phyloP scores from a whole-genome alignment of 257 asterid genomes.

The Solanum chilense region DNA sequence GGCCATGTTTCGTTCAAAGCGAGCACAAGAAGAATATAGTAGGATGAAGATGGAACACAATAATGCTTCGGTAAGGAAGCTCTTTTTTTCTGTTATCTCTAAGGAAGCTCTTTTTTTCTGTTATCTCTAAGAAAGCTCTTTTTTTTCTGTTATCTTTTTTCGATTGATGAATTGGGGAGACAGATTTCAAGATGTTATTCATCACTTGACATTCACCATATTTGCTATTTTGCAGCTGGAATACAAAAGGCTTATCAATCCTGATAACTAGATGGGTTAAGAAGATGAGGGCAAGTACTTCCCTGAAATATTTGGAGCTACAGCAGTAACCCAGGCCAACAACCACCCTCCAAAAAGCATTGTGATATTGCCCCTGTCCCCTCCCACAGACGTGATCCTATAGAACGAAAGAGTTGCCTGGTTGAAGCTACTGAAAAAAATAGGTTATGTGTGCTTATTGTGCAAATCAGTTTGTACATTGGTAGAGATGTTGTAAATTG shows the following conservation, averaged over 20 bases:
- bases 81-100: background rate
- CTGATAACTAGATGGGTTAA: conserved; percentile 34
- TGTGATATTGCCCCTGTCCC: background rate
- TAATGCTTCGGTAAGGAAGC: conserved; percentile 39
- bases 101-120: background rate
- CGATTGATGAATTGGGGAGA: background rate
- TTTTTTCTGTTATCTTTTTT: too few species aligned
- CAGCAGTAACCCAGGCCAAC: background rate
- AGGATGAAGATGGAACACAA: conserved; percentile 72
- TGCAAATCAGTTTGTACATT: background rate
- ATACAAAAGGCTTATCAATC: conserved; percentile 35
- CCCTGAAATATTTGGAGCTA: background rate
- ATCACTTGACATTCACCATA: background rate
- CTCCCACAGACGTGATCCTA: background rate
- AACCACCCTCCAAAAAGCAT: background rate
- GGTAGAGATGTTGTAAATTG: background rate
- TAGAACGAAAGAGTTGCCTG: background rate
- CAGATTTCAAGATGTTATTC: background rate
- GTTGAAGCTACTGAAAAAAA: background rate
- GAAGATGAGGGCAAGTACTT: background rate
- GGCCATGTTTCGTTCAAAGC: conserved; percentile 91
- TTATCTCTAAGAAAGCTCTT: too few species aligned
- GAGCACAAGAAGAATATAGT: conserved; percentile 82
- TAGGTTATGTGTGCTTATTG: background rate
- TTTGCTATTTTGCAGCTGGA: conserved; percentile 41